Conservation (phyloP, 2,329 filamentous ascomycete genomes). For the Calycina marina region DNA sequence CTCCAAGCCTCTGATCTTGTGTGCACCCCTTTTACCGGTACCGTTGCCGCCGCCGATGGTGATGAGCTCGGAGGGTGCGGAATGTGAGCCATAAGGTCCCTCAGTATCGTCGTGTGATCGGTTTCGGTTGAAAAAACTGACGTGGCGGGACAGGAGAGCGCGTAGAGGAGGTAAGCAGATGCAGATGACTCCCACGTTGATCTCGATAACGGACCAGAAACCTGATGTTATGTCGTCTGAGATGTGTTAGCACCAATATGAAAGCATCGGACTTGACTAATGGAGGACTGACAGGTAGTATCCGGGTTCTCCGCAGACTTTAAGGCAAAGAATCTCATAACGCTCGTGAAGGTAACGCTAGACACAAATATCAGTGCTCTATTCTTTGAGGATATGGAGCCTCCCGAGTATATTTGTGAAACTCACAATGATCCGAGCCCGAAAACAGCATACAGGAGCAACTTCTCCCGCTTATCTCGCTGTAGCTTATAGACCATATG, state of each 20-base stretch:
- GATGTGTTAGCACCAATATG: not conserved
- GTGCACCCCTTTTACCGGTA: not conserved
- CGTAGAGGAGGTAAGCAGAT: constrained; percentile 26
- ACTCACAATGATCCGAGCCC: constrained; percentile 25
- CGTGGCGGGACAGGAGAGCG: not conserved
- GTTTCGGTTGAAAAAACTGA: no score
- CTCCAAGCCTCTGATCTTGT: no score
- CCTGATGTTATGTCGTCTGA: constrained; percentile 12
- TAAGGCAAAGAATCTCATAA: constrained; percentile 24
- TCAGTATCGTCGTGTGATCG: no score
- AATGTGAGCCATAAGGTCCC: not conserved
- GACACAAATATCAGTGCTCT: constrained; percentile 2
- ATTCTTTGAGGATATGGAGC: not conserved
- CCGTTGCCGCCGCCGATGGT: not conserved
- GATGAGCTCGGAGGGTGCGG: not conserved
- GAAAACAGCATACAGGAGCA: constrained; percentile 30
- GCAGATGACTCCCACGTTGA: constrained; percentile 24
- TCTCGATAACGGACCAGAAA: constrained; percentile 26
- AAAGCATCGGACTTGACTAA: no score
- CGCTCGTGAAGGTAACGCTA: constrained; percentile 20
- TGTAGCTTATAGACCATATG: constrained; percentile 20
- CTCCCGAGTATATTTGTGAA: not conserved
- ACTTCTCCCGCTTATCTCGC: constrained; percentile 25
- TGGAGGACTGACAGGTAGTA: constrained; percentile 8
- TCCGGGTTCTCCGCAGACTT: constrained; percentile 11